Base-by-base conservation (phyloP, 208 protist genomes). In the Borovskyia barvae region DNA sequence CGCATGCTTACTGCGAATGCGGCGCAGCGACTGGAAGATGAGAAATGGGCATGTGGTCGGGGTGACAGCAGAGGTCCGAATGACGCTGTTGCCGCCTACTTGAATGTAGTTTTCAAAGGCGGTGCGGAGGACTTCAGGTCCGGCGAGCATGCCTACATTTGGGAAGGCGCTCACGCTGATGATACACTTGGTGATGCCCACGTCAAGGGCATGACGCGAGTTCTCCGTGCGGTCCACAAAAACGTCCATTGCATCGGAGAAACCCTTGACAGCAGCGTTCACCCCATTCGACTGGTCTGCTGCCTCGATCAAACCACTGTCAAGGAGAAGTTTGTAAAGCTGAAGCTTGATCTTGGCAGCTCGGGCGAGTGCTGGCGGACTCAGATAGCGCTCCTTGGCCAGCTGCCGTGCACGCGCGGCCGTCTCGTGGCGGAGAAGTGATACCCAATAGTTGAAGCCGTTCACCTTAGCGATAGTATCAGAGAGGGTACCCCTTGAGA, bases 401-500 rank as follows among this genome's bases (percentile, higher is more conserved):
- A 68, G 64, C 33, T 45, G 50, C 6, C 75, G 59, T 8, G 85
- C 70, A 42, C 80, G 62, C 20, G 50, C 63, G 5, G 78, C 68
- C 14, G 72, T 24, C 43, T 79, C 69, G 9, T 61, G n/a, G 39
- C 73, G 37, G 43, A 75, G 70, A 32, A 81, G 52, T 24, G 75
- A 47, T 0, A 80, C 76, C 88, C 92, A 98, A 54, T 80, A 87
- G 62, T 97, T 94, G 77, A 90, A 98, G 4, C 77, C 93, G 66
- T 97, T 96, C 22, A 96, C 56, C 11, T 69, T 66, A 15, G 82
- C 85, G 51, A 98, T 79, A 41, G 66, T 73, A 74, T 98, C 95
- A 1, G 87, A 94, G 26, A 79, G 55, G 1, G 87, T 89, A 57
- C 72, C 64, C 11, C 56, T 53, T n/a, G 88, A 91, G 28, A 94